Evolutionary conservation across 1,139 yeast genomes (phyloP).

Genomic region (Yamadazyma sp.): DNA sequence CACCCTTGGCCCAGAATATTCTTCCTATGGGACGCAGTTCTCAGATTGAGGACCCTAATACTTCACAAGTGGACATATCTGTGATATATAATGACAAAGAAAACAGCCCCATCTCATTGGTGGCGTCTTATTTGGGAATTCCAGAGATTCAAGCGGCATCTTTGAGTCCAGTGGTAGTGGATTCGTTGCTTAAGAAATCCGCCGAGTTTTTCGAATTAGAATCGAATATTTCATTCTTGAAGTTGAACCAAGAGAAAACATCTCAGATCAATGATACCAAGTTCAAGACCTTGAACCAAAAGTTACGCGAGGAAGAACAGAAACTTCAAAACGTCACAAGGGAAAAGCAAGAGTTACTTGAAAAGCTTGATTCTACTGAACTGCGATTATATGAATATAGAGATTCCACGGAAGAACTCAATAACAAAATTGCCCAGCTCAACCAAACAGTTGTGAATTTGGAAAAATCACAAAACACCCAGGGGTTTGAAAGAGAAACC

Average conservation of each 20-base stretch:
- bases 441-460: slow-evolving; percentile 17
- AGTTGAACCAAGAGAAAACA: slow-evolving; percentile 55
- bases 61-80: slow-evolving; percentile 8
- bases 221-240: slow-evolving; percentile 51
- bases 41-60: slow-evolving; percentile 3
- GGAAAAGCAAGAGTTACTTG: slow-evolving; percentile 25
- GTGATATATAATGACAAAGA: slow-evolving; percentile 6
- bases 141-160: slow-evolving; percentile 22
- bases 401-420: slow-evolving; percentile 25
- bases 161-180: slow-evolving; percentile 23
- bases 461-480: slow-evolving; percentile 12
- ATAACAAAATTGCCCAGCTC: slow-evolving; percentile 19
- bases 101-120: slow-evolving; percentile 5
- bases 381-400: slow-evolving; percentile 12
- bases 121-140: slow-evolving; percentile 36
- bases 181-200: slow-evolving; percentile 43
- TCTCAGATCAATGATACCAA: slow-evolving; percentile 32
- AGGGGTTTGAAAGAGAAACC: slow-evolving; percentile 38
- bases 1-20: slow-evolving; percentile 20
- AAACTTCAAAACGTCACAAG: slow-evolving; percentile 29
- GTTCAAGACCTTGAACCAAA: slow-evolving; percentile 22
- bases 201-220: slow-evolving; percentile 48
- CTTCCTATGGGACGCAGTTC: slow-evolving; percentile 6
- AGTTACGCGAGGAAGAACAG: slow-evolving; percentile 24
- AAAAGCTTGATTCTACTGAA: slow-evolving; percentile 19